These are phyloP conservation scores for Salvia hispanica DNA, from an alignment of 257 asterid genomes.

Conservation along the genomic window DNA sequence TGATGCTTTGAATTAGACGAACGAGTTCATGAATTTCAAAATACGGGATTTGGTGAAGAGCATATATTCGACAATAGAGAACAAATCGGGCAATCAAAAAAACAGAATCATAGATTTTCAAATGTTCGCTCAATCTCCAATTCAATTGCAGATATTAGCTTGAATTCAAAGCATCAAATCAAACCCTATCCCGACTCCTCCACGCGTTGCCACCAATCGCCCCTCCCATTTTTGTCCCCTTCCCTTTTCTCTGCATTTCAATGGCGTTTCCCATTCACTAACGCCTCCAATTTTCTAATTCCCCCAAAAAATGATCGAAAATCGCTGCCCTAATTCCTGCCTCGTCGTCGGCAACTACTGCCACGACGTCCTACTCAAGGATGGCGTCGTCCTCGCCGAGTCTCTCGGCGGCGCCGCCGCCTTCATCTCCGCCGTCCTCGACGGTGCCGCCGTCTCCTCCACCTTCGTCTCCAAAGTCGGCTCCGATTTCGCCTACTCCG, in stretches of 20 bases:
- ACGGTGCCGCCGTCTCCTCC: conserved; percentile 63
- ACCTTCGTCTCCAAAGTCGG: conserved; percentile 73
- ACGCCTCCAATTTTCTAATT: not conserved
- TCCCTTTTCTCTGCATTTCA: conserved; percentile 28
- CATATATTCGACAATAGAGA: not conserved
- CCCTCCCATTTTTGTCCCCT: conserved; percentile 33
- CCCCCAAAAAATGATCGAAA: conserved; percentile 28
- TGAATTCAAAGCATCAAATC: conserved; percentile 11
- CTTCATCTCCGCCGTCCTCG: conserved; percentile 78
- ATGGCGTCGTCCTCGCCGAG: conserved; percentile 61
- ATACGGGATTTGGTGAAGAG: too few relatives aligned
- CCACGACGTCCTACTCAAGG: conserved; percentile 81
- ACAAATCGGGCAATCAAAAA: not conserved
- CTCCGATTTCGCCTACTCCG: conserved; percentile 63
- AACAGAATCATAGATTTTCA: conserved; percentile 34
- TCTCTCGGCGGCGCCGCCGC: conserved; percentile 96
- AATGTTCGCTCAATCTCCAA: conserved; percentile 42
- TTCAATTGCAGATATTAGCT: conserved; percentile 8
- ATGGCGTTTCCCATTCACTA: conserved; percentile 33
- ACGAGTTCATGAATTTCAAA: too few relatives aligned
- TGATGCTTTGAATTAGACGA: too few relatives aligned
- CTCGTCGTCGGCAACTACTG: conserved; percentile 89
- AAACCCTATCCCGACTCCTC: conserved; percentile 28
- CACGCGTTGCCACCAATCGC: conserved; percentile 37
- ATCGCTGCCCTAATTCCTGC: conserved; percentile 40